Evolutionary conservation across 345 rosid genomes (phyloP).

Genomic region (Passiflora organensis): DNA sequence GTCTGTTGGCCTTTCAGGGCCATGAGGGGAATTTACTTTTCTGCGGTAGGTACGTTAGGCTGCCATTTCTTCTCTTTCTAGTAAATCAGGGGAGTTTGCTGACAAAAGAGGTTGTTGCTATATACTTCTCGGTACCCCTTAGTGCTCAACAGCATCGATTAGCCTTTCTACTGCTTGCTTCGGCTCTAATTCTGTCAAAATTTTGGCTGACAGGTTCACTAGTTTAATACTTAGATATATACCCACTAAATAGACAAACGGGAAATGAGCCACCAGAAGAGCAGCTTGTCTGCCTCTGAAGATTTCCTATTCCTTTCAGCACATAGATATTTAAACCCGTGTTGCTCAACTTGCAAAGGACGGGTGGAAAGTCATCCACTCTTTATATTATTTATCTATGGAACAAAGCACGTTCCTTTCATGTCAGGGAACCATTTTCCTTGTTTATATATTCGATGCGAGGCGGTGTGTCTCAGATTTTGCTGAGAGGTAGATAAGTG

Average conservation of each 20-base stretch:
- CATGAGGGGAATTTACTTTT: not conserved
- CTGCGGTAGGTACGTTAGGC: not conserved
- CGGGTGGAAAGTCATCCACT: not conserved
- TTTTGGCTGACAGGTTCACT: constrained; percentile 36
- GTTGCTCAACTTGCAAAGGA: not conserved
- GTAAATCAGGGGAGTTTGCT: not conserved
- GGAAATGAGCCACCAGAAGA: constrained; percentile 16
- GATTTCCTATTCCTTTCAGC: constrained; percentile 9
- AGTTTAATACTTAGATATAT: constrained; percentile 32
- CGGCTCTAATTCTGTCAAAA: constrained; percentile 33
- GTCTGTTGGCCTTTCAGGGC: not conserved
- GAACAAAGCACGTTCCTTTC: constrained; percentile 3
- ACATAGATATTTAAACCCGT: not conserved
- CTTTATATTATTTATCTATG: not conserved
- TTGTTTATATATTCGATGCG: constrained; percentile 12
- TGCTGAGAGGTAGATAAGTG: constrained; percentile 34
- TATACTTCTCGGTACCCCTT: constrained; percentile 7
- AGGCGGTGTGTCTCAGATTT: constrained; percentile 29
- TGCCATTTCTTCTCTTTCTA: not conserved
- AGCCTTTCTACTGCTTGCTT: constrained; percentile 26
- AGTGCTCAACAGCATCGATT: constrained; percentile 39
- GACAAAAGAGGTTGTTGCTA: constrained; percentile 9
- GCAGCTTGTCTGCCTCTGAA: constrained; percentile 25
- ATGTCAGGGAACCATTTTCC: constrained; percentile 12
- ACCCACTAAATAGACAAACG: constrained; percentile 27